Evolutionary conservation across 1,284 basidiomycete species (phyloP).

Genomic region (Sporisorium iseilematis-ciliati): DNA sequence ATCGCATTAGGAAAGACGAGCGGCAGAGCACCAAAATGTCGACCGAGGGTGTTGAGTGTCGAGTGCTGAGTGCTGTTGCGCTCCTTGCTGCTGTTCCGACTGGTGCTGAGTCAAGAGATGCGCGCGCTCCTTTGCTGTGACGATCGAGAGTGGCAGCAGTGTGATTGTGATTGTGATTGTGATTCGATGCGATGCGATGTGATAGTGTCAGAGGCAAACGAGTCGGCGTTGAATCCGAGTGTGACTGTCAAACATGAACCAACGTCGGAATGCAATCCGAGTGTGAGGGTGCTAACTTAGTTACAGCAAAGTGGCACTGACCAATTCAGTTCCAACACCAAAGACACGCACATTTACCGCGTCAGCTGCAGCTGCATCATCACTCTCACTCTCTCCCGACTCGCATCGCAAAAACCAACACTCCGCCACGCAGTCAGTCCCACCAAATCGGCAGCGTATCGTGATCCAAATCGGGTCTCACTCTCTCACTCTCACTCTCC

Average conservation of each 20-base stretch:
- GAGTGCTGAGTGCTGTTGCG: not conserved
- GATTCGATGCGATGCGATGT: not conserved
- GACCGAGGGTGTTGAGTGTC: not conserved
- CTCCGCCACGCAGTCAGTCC: not conserved
- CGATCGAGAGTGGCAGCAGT: no score
- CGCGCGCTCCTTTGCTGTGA: no score
- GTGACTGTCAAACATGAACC: not conserved
- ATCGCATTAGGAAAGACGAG: constrained; percentile 4
- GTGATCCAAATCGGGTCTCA: not conserved
- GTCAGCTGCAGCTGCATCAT: not conserved
- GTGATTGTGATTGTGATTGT: not conserved
- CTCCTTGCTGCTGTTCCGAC: not conserved
- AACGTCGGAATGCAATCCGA: not conserved
- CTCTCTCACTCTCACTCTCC: not conserved
- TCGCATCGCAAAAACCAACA: constrained; percentile 2
- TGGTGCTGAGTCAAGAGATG: constrained; percentile 4
- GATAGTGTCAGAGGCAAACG: not conserved
- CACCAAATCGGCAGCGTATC: not conserved
- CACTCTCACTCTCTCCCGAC: not conserved
- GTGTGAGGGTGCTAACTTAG: not conserved
- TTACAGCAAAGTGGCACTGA: constrained; percentile 9
- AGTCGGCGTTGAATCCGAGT: constrained; percentile 4
- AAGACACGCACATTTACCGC: not conserved
- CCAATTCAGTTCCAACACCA: not conserved
- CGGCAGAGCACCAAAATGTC: not conserved